Conservation (phyloP, 352 stramenopile genomes). For the Phytopythium delawarense region DNA sequence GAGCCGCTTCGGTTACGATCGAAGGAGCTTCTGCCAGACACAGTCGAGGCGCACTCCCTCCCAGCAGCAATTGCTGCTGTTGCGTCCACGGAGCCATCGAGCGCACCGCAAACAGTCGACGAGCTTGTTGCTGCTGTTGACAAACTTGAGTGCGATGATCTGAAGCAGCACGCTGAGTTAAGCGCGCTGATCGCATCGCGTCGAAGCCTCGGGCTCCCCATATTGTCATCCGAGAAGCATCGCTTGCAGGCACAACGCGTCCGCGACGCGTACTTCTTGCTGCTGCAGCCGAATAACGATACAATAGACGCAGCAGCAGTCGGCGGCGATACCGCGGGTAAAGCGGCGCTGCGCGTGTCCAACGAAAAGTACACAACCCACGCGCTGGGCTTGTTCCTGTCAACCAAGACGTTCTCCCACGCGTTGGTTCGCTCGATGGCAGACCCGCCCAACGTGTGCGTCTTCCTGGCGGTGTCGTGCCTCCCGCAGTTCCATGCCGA, state of each 20-base stretch:
- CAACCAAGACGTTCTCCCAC: slow-evolving; percentile 25
- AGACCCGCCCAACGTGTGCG: background rate
- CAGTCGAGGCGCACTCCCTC: slow-evolving; percentile 29
- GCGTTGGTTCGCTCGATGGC: slow-evolving; percentile 24
- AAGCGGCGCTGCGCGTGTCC: slow-evolving; percentile 11
- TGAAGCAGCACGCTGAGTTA: slow-evolving; percentile 1
- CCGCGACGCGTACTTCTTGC: slow-evolving; percentile 28
- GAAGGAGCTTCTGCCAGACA: slow-evolving; percentile 44
- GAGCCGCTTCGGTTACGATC: slow-evolving; percentile 36
- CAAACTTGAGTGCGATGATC: background rate
- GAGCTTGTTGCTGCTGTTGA: slow-evolving; percentile 1
- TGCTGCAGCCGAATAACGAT: slow-evolving; percentile 2
- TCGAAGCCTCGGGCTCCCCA: background rate
- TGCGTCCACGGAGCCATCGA: background rate
- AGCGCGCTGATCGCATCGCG: slow-evolving; percentile 5
- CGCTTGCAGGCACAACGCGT: slow-evolving; percentile 20
- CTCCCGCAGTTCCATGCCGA: slow-evolving; percentile 34
- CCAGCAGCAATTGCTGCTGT: background rate
- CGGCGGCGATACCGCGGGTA: background rate
- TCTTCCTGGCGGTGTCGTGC: slow-evolving; percentile 38
- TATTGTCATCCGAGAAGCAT: slow-evolving; percentile 16
- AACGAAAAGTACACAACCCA: slow-evolving; percentile 48
- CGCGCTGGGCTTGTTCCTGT: slow-evolving; percentile 33
- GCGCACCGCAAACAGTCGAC: background rate
- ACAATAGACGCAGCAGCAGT: background rate